Conservation (phyloP, 495 filamentous ascomycete species). For the Aspergillus steynii region DNA sequence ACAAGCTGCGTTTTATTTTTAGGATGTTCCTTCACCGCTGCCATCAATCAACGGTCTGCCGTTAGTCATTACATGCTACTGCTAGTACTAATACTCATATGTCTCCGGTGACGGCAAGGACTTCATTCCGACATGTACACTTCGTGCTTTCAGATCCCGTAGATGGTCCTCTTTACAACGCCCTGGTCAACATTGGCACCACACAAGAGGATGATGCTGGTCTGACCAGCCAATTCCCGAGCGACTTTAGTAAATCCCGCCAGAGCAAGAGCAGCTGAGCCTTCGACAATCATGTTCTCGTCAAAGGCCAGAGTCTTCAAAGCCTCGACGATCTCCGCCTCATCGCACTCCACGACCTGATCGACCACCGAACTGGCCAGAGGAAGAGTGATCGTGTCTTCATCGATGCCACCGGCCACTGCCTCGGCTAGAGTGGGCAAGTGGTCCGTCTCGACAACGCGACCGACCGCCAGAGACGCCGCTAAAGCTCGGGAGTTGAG, state of each 20-base stretch:
- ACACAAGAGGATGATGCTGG: slow-evolving; percentile 3
- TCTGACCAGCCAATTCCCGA: background rate
- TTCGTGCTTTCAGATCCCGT: background rate
- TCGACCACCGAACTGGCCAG: slow-evolving; percentile 4
- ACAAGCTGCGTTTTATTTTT: too few species aligned
- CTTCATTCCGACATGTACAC: too few species aligned
- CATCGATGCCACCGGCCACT: slow-evolving; percentile 6
- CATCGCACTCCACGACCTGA: slow-evolving; percentile 6
- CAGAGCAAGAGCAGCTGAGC: slow-evolving; percentile 2
- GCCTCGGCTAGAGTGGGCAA: slow-evolving; percentile 4
- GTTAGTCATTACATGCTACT: too few species aligned
- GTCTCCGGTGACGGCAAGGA: too few species aligned
- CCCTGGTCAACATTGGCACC: slow-evolving; percentile 1
- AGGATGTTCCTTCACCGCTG: too few species aligned
- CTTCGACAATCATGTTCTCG: slow-evolving; percentile 7
- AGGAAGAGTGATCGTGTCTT: slow-evolving; percentile 5
- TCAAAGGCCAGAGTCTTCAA: slow-evolving; percentile 6
- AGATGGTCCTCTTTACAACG: background rate
- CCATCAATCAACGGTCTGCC: too few species aligned
- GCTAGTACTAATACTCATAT: too few species aligned
- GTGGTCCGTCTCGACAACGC: slow-evolving; percentile 6
- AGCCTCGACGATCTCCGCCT: slow-evolving; percentile 2
- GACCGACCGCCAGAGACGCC: slow-evolving; percentile 1
- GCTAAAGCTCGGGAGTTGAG: slow-evolving; percentile 1
- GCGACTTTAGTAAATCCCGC: slow-evolving; percentile 2